Base-by-base conservation (phyloP, 1,284 basidiomycete species). In the Pseudozyma sp. region DNA sequence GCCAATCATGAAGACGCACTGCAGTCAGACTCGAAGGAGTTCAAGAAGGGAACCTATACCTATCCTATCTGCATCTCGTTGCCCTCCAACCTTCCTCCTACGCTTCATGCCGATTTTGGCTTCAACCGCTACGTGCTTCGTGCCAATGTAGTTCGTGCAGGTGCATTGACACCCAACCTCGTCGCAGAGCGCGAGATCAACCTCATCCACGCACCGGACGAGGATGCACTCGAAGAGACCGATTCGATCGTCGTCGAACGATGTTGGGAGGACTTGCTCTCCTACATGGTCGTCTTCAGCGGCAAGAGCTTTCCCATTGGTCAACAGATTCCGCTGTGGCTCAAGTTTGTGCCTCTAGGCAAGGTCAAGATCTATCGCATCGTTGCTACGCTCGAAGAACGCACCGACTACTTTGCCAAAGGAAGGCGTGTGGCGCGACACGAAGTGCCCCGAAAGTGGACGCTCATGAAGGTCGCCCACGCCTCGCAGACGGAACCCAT, bases 61-160 rank as follows among this genome's bases (percentile, higher is more conserved):
- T 99, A 94, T 84, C 94, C 95, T 1, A 92, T 99, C 79, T 92
- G 92, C 17, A 93, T 98, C 84, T 88, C 90, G 5, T 90, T 99
- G 50, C 94, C 95, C 0, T 87, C 90, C 4, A 89, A 89, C 64
- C 88, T 92, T 4, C 94, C 94, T 4, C 93, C 96, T 0, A 91
- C 90, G 0, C 87, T 97, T 62, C 88, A 89, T 54, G 91, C 91
- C 71, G 89, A 92, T 59, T 92, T 90, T 81, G 95, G 94, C 14
- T 89, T 89, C 9, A 90, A 97, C 24, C 84, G 85, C 2, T 98
- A 97, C 90, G 87, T 87, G 49, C 88, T 98, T 16, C 92, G 91
- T 79, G 94, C 94, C 7, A 89, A 88, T 34, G 94, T 94, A 0
- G 90, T 92, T 72, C 90, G 94, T 0, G 92, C 92, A 0, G 94